Evolutionary conservation across 805 yeast genomes (phyloP), one percentile per base, ranked within the genome.

Genomic region (Suhomyces emberorum): DNA sequence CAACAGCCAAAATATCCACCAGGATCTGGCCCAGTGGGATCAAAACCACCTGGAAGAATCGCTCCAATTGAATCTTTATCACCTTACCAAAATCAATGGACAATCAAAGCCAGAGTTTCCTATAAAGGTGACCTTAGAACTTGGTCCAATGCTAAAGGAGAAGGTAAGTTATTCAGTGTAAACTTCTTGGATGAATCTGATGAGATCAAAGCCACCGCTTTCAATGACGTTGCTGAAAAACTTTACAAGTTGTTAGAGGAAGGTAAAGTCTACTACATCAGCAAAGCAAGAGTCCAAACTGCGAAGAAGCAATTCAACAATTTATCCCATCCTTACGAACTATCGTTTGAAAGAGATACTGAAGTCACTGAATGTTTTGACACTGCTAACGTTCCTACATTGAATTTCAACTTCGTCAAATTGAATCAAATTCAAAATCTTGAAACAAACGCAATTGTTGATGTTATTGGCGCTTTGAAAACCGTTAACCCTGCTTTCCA

Each of bases 161-260:
- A 82, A 44, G 98, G 98, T 37, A 85, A 86, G 59, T 72, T 93
- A 41, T 88, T 93, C 69, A 84, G 83, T 50, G 86, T 88, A 20
- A 87, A 88, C 49, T 79, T 93, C 40, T 65, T 91, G 39, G 98
- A 93, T 57, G 95, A 93, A 57, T 84, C 96, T 4, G 96, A 93
- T 52, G 98, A 93, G 66, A 93, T 93, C 49, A 76, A 93, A 53
- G 97, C 96, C 8, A 88, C 98, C 2, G 96, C 93, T 1, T 93
- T 93, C 63, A 86, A 85, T 58, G 91, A 87, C 25, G 74, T 76
- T 50, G 96, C 91, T 9, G 95, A 85, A 41, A 79, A 77, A 55
- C 83, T 77, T 55, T 81, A 77, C 65, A 85, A 83, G 48, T 52
- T 79, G 20, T 63, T 93, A 34, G 85, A 85, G 58, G 98, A 88